These are phyloP conservation scores for Aspergillus affinis DNA, from an alignment of 495 filamentous ascomycete species.

Conservation along the genomic window DNA sequence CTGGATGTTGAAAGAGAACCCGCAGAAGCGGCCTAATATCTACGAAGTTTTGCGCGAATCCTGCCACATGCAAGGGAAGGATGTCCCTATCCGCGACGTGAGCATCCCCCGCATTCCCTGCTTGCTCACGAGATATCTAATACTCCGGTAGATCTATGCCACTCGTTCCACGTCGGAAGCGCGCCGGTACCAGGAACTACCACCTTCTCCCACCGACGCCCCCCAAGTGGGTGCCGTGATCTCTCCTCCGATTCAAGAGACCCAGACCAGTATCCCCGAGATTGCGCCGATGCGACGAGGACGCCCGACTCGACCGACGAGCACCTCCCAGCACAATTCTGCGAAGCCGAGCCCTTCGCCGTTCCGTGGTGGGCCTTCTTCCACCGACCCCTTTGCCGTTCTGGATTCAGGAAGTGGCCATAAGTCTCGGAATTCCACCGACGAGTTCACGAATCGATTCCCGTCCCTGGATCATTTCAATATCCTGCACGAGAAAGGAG, in stretches of 20 bases:
- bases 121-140: background rate
- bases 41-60: slow-evolving; percentile 87
- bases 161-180: slow-evolving; percentile 63
- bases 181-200: slow-evolving; percentile 61
- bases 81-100: slow-evolving; percentile 91
- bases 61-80: slow-evolving; percentile 83
- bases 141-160: slow-evolving; percentile 70
- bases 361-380: slow-evolving; percentile 48
- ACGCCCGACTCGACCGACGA: slow-evolving; percentile 61
- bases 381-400: slow-evolving; percentile 86
- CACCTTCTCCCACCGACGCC: slow-evolving; percentile 51
- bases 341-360: slow-evolving; percentile 74
- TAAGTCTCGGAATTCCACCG: slow-evolving; percentile 50
- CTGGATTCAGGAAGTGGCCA: slow-evolving; percentile 63
- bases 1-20: slow-evolving; percentile 87
- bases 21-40: slow-evolving; percentile 81
- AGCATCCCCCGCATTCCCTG: slow-evolving; percentile 21
- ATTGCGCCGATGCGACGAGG: slow-evolving; percentile 94
- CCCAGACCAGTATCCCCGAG: slow-evolving; percentile 71
- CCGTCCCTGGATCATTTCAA: slow-evolving; percentile 93
- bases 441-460: slow-evolving; percentile 83
- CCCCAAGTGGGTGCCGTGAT: slow-evolving; percentile 70
- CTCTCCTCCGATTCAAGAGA: slow-evolving; percentile 62
- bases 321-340: slow-evolving; percentile 35
- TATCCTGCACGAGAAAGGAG: slow-evolving; percentile 79